phyloP scores from a whole-genome alignment of 2,329 filamentous ascomycete genomes.

The Pleomassaria siparia region DNA sequence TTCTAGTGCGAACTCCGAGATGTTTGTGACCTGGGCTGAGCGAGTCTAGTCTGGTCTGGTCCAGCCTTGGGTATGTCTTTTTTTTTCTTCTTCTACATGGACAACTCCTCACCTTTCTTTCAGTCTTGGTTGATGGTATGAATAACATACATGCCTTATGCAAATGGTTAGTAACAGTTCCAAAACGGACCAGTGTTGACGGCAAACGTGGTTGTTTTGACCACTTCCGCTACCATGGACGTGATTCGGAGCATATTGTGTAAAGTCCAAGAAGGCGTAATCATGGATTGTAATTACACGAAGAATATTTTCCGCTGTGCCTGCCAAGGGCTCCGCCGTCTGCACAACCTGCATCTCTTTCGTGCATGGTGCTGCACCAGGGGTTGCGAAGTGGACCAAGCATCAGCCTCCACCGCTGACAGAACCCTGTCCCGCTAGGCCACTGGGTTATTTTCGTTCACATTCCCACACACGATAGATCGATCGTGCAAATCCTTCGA shows the following conservation, averaged over 20 bases:
- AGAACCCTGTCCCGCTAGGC: conserved; percentile 1
- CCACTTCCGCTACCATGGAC: not conserved
- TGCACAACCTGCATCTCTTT: conserved; percentile 8
- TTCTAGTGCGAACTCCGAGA: conserved; percentile 5
- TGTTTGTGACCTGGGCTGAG: not conserved
- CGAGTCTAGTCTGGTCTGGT: not conserved
- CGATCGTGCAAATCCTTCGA: conserved; percentile 5
- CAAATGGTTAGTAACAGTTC: too few relatives aligned
- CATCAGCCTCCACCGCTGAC: conserved; percentile 7
- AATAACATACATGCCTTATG: too few relatives aligned
- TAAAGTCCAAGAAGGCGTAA: not conserved
- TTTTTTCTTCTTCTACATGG: too few relatives aligned
- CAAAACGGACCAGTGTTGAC: too few relatives aligned
- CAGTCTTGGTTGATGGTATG: not conserved
- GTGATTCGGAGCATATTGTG: not conserved
- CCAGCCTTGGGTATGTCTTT: not conserved
- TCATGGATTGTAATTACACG: too few relatives aligned
- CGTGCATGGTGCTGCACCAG: conserved; percentile 6
- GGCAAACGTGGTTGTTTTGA: too few relatives aligned
- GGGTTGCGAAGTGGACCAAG: conserved; percentile 16
- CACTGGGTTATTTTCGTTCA: conserved; percentile 6
- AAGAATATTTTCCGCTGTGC: conserved; percentile 3
- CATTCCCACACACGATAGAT: conserved; percentile 1
- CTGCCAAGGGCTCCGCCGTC: conserved; percentile 4
- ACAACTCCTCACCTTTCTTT: not conserved